These are phyloP conservation scores for Gynostemma pentaphyllum DNA, from an alignment of 306 rosid species.

Conservation along the genomic window DNA sequence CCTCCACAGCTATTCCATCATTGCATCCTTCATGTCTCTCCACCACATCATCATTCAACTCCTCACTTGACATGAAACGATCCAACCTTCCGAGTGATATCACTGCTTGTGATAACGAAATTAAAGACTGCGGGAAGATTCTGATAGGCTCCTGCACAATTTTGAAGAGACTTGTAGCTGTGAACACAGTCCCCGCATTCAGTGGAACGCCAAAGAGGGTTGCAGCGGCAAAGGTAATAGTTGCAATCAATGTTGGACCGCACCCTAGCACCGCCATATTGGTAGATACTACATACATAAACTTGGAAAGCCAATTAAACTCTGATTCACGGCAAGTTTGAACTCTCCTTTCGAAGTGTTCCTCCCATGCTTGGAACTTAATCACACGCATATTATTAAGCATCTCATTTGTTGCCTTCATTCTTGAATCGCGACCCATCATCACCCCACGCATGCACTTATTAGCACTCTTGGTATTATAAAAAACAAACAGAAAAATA, in stretches of 20 bases:
- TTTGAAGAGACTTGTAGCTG: slow-evolving; percentile 72
- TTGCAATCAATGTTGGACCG: slow-evolving; percentile 52
- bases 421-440: slow-evolving; percentile 77
- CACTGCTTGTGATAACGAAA: slow-evolving; percentile 80
- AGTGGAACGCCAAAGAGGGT: slow-evolving; percentile 52
- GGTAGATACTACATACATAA: slow-evolving; percentile 53
- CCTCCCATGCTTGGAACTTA: slow-evolving; percentile 98
- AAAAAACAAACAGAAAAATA: slow-evolving; percentile 32
- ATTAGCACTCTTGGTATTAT: slow-evolving; percentile 38
- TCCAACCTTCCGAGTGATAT: slow-evolving; percentile 84
- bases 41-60: slow-evolving; percentile 36
- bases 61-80: slow-evolving; percentile 62
- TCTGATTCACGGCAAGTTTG: slow-evolving; percentile 43
- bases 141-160: slow-evolving; percentile 91
- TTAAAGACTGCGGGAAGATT: slow-evolving; percentile 82
- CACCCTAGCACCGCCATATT: slow-evolving; percentile 63
- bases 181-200: slow-evolving; percentile 87
- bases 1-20: slow-evolving; percentile 45
- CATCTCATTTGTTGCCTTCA: slow-evolving; percentile 96
- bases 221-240: slow-evolving; percentile 71
- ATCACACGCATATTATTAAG: slow-evolving; percentile 91
- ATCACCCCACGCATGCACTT: slow-evolving; percentile 48
- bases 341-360: slow-evolving; percentile 67
- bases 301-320: slow-evolving; percentile 74
- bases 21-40: slow-evolving; percentile 50